Base-by-base conservation (phyloP, 345 rosid species). In the Streptanthus diversifolius region DNA sequence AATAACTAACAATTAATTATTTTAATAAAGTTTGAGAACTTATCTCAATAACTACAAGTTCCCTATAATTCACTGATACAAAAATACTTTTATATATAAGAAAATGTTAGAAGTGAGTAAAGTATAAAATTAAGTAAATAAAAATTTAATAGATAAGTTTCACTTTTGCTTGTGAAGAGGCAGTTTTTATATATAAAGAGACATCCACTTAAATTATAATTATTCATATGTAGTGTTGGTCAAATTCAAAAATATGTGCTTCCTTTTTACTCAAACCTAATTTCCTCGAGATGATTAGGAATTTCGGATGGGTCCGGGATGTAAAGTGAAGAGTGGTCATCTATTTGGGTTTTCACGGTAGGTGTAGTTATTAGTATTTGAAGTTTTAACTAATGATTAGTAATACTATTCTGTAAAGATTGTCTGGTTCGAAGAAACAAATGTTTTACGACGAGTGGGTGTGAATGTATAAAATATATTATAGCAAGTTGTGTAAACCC, bases 341-440 rank as follows among this genome's bases (percentile, higher is more conserved):
- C 73, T 69, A 57, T 57, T 12, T 68, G 52, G 21, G 33, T 22
- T 19, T 44, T 68, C 21, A 33, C 14, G 33, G 1, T 70, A 58
- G 14, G 24, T 22, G n/a, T 47, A 33, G 18, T 35, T 70, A 47
- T 59, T 35, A 56, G 55, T 69, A 69, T 14, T 69, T 68, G 39
- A 60, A 22, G 19, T 39, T 48, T 39, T 13, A 15, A 37, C 61
- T 53, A 53, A 39, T 68, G 47, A 52, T 53, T 39, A 71, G 19
- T 11, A 51, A 24, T 24, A 51, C 4, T 49, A 49, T 49, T 49
- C 30, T 54, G 30, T 64, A 24, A 3, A 59, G 39, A 22, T 75
- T 75, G 70, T 62, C 59, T 21, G 52, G 39, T 69, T 69, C 64
- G 65, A 53, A 43, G 47, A 68, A 75, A 69, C 63, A 69, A 52